Evolutionary conservation across 164 flowering plant genomes (phyloP), one percentile per base, ranked within the genome.

Genomic region (Magnolia sinica): DNA sequence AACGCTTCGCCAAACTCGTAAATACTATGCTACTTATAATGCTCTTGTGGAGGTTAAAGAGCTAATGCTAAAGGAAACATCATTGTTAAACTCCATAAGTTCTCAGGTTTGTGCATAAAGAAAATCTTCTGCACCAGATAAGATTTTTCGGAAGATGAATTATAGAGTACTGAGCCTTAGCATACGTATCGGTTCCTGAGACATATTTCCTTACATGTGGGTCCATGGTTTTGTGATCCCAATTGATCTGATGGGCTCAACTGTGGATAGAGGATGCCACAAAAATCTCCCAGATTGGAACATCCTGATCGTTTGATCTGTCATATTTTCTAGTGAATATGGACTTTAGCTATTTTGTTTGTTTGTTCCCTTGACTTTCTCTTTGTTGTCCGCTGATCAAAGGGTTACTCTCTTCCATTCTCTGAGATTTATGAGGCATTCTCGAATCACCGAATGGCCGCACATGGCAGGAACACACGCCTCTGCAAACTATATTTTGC

Each of bases 11-110:
- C 91, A 91, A 80, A 93, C 98, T 58, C 91, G 91, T 64, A 87
- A 88, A 85, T 86, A 68, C 66, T 95, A 91, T 88, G 97, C 86
- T n/a, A 93, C 97, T 37, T 95, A 89, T 76, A 93, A 95, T 87
- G 89, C 97, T 66, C 95, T 95, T 75, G 67, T 91, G 84, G 98
- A 92, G 88, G 90, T 87, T 71, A 95, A 95, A 80, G 97, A 93
- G 58, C 73, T 91, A 84, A 88, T 91, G 92, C 81, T 87, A 19
- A 95, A 95, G 84, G 98, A 95, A 81, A 89, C 83, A 65, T 91
- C 97, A 52, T 88, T 95, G 71, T 77, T 95, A 76, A 92, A 89
- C 78, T 95, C 98, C 65, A 84, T 93, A 76, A 87, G 81, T 77
- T 88, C 91, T 77, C 98, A 95, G 96, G 98, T 95, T 70, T 63